Base-by-base conservation (phyloP, 2,329 filamentous ascomycete species). In the Cercospora sp. region DNA sequence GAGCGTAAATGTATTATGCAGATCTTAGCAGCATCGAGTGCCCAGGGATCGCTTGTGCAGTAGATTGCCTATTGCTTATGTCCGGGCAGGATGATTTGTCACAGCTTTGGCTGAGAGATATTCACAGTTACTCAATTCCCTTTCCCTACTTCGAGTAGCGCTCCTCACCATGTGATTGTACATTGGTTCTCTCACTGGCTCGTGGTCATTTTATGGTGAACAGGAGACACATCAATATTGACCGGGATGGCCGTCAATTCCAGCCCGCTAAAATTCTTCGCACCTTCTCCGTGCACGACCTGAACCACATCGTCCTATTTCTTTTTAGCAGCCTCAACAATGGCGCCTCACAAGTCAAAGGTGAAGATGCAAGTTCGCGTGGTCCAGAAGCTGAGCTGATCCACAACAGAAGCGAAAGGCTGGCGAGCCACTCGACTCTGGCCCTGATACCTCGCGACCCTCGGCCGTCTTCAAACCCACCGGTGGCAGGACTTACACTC, bases 381-480 rank as follows among this genome's bases (percentile, higher is more conserved):
- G 18, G 5, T 28, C 31, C 5, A 39, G 39, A 51, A 16, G 4
- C 10, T 1, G 10, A 57, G 42, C 57, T 68, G 36, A 67, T 55
- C 42, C 28, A 13, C 9, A 3, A n/a, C n/a, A 74, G 72, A 72
- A 71, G 61, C 66, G 70, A 42, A 73, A 67, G 62, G 67, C 64
- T 13, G 66, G 65, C 51, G 28, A 65, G n/a, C 36, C 28, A 13
- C 30, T 45, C 20, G 33, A 68, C n/a, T 42, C 58, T 9, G 69
- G 67, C 3, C 76, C 82, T 28, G 85, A 87, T 71, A 89, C 87
- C 3, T 87, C 89, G 26, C 91, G 89, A 77, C 90, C 90, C 3
- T 89, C 88, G 4, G 88, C 90, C 8, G 81, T 89, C 42, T 94
- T 92, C 80, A 83, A 85, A 61, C 88, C 91, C 1, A 84, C 81